Conservation (phyloP, 306 rosid genomes). For the Calophaca sinica region DNA sequence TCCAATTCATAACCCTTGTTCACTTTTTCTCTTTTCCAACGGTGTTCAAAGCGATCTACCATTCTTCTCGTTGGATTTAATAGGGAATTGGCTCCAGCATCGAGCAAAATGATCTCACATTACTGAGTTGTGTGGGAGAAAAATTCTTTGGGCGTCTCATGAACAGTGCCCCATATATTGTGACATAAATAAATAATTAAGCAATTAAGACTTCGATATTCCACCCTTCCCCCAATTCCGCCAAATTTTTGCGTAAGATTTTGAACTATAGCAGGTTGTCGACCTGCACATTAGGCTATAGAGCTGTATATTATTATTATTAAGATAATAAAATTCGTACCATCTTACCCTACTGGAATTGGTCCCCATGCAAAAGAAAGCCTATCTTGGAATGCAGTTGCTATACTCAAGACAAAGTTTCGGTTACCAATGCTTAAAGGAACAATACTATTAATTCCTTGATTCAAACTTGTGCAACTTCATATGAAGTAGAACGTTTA, state of each 20-base stretch:
- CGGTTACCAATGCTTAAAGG: slow-evolving; percentile 43
- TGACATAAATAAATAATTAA: too few relatives aligned
- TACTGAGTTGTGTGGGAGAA: too few relatives aligned
- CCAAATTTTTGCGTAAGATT: slow-evolving; percentile 40
- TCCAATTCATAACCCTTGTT: too few relatives aligned
- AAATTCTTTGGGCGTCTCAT: too few relatives aligned
- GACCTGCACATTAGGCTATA: slow-evolving; percentile 26
- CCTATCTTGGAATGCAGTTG: slow-evolving; percentile 37
- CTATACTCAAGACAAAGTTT: slow-evolving; percentile 36
- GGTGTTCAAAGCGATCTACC: too few relatives aligned
- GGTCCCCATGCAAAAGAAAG: slow-evolving; percentile 40
- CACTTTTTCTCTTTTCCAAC: too few relatives aligned
- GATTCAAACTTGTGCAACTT: slow-evolving; percentile 34
- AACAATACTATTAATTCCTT: background rate
- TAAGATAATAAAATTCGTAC: too few relatives aligned
- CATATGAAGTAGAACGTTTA: background rate
- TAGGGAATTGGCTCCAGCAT: too few relatives aligned
- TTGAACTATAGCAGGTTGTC: slow-evolving; percentile 46
- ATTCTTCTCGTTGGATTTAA: too few relatives aligned
- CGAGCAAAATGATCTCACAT: too few relatives aligned
- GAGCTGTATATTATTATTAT: background rate
- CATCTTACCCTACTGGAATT: slow-evolving; percentile 17
- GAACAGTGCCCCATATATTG: too few relatives aligned
- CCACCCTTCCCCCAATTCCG: slow-evolving; percentile 38
- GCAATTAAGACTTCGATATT: background rate